Conservation (phyloP, 768 basidiomycete species). For the Auricularia auricula-judae region DNA sequence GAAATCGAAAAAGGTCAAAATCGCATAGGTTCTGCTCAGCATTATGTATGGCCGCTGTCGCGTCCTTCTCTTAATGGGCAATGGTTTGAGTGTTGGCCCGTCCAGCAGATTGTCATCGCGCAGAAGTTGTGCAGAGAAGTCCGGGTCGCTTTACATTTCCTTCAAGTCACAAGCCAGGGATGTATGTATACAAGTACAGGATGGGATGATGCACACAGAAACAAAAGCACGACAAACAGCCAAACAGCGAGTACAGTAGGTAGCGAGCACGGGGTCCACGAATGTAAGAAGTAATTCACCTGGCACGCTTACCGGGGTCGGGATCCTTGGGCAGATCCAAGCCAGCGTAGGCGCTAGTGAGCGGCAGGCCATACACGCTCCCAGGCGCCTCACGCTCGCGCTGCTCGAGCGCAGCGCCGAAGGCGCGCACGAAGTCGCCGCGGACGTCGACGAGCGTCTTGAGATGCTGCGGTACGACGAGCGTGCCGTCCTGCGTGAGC, state of each 20-base stretch:
- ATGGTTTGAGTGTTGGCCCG: too few species aligned
- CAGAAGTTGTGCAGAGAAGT: too few species aligned
- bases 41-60: too few species aligned
- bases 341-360: conserved; percentile 63
- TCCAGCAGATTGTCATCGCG: too few species aligned
- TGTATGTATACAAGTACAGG: too few species aligned
- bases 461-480: conserved; percentile 58
- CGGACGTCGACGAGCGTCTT: conserved; percentile 65
- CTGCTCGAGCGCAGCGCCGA: conserved; percentile 66
- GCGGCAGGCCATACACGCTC: conserved; percentile 68
- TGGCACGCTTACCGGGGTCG: neutral
- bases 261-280: neutral
- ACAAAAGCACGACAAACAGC: neutral
- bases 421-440: conserved; percentile 63
- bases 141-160: too few species aligned
- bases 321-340: conserved; percentile 20
- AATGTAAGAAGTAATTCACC: neutral
- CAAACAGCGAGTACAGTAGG: neutral
- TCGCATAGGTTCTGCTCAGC: too few species aligned
- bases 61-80: too few species aligned
- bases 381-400: conserved; percentile 57
- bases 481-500: conserved; percentile 51
- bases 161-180: too few species aligned
- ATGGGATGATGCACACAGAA: too few species aligned
- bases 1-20: too few species aligned